A percentile compares a stretch with the other conserved stretches of the same genome.
These are phyloP conservation scores for Alloascoidea hylecoeti DNA, from an alignment of 805 yeast genomes.

Conservation along the genomic window DNA sequence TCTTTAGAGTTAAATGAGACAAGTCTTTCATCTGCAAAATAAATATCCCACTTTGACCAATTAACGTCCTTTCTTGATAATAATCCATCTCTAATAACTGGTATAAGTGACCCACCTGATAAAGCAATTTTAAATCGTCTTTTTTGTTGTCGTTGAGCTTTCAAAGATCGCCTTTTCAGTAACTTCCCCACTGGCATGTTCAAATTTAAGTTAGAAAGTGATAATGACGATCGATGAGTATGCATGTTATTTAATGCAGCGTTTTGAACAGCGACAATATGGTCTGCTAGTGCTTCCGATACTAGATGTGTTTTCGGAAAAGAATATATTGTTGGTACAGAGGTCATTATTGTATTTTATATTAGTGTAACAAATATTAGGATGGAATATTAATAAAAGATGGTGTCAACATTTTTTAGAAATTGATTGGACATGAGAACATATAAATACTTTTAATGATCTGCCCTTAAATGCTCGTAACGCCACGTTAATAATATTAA, in stretches of 20 bases:
- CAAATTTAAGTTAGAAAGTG: background rate
- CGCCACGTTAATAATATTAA: too few relatives aligned
- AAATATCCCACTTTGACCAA: conserved; percentile 93
- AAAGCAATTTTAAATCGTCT: conserved; percentile 80
- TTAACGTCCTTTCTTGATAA: conserved; percentile 60
- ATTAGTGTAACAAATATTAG: too few relatives aligned
- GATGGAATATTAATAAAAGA: too few relatives aligned
- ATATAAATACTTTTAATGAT: too few relatives aligned
- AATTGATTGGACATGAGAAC: too few relatives aligned
- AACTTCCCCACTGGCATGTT: background rate
- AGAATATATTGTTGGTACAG: conserved; percentile 87
- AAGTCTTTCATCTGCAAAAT: conserved; percentile 91
- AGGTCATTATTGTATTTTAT: conserved; percentile 95
- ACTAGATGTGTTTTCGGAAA: conserved; percentile 84
- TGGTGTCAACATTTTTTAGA: too few relatives aligned
- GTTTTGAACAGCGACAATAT: conserved; percentile 81
- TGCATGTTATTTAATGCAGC: conserved; percentile 26
- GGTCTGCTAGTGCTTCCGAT: conserved; percentile 96
- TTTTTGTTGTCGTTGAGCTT: conserved; percentile 25
- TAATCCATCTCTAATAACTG: conserved; percentile 78
- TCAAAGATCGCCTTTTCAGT: background rate
- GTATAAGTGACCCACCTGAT: conserved; percentile 85
- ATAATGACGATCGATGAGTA: background rate
- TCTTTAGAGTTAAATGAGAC: conserved; percentile 77
- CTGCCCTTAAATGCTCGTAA: too few relatives aligned